phyloP scores from a whole-genome alignment of 2,329 filamentous ascomycete species.

The Bisporella sp. region DNA sequence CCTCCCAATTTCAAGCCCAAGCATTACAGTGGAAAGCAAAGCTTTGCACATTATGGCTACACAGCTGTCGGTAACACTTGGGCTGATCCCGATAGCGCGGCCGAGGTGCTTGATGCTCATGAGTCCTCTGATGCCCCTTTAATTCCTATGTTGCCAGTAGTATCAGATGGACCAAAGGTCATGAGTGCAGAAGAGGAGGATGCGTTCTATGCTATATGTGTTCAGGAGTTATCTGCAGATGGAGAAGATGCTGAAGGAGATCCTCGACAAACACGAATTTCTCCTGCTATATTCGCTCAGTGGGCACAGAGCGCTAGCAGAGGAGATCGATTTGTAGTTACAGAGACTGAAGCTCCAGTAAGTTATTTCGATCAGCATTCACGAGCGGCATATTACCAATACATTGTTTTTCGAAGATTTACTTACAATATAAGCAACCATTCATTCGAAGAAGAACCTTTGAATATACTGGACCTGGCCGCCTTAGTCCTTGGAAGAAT shows the following conservation, averaged over 20 bases:
- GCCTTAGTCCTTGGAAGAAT: too few relatives aligned
- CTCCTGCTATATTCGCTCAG: slow-evolving; percentile 36
- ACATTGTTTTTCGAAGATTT: too few relatives aligned
- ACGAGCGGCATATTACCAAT: too few relatives aligned
- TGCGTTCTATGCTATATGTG: slow-evolving; percentile 14
- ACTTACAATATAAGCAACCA: too few relatives aligned
- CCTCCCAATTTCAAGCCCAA: neutral
- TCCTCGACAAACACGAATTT: slow-evolving; percentile 30
- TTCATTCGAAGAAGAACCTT: too few relatives aligned
- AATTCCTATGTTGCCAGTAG: neutral
- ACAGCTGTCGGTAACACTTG: slow-evolving; percentile 16
- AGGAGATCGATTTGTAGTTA: slow-evolving; percentile 18
- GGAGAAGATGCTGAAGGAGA: slow-evolving; percentile 36
- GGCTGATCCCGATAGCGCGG: slow-evolving; percentile 25
- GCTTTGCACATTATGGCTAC: slow-evolving; percentile 23
- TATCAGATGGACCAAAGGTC: slow-evolving; percentile 5
- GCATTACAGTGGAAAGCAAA: slow-evolving; percentile 1
- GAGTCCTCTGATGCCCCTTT: neutral
- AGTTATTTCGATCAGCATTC: neutral
- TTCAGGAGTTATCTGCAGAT: slow-evolving; percentile 16
- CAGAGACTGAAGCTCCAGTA: slow-evolving; percentile 12
- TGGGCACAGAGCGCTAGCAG: slow-evolving; percentile 28
- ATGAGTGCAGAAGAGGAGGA: slow-evolving; percentile 14
- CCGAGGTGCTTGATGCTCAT: slow-evolving; percentile 12
- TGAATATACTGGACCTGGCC: too few relatives aligned